Conservation (phyloP, 345 rosid genomes). For the Rhizophora apiculata region DNA sequence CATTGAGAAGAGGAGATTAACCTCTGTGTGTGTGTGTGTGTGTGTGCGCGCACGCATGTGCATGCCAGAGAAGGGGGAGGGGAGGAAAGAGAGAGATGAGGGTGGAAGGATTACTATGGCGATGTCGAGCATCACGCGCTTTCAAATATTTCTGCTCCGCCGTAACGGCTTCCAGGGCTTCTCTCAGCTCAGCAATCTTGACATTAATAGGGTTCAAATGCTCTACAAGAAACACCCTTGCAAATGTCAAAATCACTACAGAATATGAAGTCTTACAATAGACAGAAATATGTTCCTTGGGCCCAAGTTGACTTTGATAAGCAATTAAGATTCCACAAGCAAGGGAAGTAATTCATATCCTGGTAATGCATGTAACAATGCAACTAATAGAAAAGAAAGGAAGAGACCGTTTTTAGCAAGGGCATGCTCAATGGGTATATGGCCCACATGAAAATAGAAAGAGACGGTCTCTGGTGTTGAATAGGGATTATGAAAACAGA, state of each 20-base stretch:
- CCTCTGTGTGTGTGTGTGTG: too few relatives aligned
- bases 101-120: conserved; percentile 46
- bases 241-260: background rate
- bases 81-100: background rate
- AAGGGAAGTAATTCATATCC: too few relatives aligned
- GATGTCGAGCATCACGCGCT: conserved; percentile 91
- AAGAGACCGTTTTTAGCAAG: conserved; percentile 89
- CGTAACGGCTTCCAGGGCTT: conserved; percentile 84
- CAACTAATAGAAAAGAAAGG: background rate
- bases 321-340: too few relatives aligned
- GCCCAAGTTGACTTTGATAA: too few relatives aligned
- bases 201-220: conserved; percentile 92
- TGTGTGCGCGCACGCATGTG: too few relatives aligned
- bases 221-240: conserved; percentile 40
- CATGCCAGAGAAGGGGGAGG: background rate
- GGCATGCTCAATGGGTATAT: conserved; percentile 88
- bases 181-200: conserved; percentile 92
- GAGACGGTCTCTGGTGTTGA: conserved; percentile 93
- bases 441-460: conserved; percentile 90
- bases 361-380: background rate
- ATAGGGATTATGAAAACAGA: conserved; percentile 89
- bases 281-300: too few relatives aligned
- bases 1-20: too few relatives aligned
- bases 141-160: conserved; percentile 91
- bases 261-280: too few relatives aligned